Base-by-base conservation (phyloP, 768 basidiomycete species). In the Chalciporus piperatus region DNA sequence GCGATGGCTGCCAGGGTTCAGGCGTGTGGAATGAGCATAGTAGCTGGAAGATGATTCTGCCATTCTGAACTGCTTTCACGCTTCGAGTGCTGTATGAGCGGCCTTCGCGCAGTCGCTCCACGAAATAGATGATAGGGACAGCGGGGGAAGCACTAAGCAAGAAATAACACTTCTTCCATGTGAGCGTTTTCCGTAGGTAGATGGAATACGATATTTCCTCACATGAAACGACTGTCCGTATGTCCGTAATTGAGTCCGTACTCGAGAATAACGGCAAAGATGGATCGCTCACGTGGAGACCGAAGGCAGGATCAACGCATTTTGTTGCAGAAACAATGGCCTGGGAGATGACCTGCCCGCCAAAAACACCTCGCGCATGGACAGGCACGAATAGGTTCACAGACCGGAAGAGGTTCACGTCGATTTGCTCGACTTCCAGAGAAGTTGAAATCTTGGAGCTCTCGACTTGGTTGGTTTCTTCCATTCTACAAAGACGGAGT, bases 261-360 rank as follows among this genome's bases (percentile, higher is more conserved):
- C 14, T 30, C 16, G 14, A 17, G 32, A 35, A 37, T 19, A 35
- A 14, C 19, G n/a, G n/a, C 39, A 16, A 28, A 35, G 16, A 19
- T 35, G 8, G 4, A 19, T 13, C 17, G 69, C 89, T 74, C 62
- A 91, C 90, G 71, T 93, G 88, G 27, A 91, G 69, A 22, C 77
- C 79, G 66, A 79, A 89, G 14, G 70, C 75, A 11, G 82, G 74
- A 40, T 82, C 72, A 0, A 93, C 87, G 47, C 83, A 82, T 53
- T 83, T 85, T 13, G 88, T 90, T 1, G 91, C 91, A 3, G 88
- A 80, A 12, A 90, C 85, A 25, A 93, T 71, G 5, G 90, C 92
- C 62, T 93, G 91, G 33, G 87, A 90, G 57, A 94, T 91, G 51
- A 93, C 91, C 68, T 92, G 89, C 73, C 91, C 91, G 54, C 92